A percentile compares a stretch with the other conserved stretches of the same genome.
Evolutionary conservation across 148 eudicot species (phyloP).

Genomic region (Spergularia marina): DNA sequence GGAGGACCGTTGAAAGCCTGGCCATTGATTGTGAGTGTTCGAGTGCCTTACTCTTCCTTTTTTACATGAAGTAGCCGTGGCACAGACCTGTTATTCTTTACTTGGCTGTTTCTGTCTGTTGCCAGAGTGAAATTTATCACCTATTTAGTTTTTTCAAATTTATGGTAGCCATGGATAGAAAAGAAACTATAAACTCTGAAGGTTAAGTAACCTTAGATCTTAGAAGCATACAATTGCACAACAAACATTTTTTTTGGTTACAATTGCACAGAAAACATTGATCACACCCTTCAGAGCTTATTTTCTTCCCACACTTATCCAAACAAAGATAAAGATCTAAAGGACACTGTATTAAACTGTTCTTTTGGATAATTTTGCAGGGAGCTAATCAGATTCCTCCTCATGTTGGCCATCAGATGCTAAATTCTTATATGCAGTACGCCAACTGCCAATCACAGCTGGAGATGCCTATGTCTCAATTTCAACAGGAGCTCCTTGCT

Average conservation of each 20-base stretch:
- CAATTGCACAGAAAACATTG: too few species aligned
- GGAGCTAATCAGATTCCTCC: slow-evolving; percentile 25
- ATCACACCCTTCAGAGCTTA: too few species aligned
- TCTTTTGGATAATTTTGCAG: slow-evolving; percentile 24
- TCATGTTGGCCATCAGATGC: slow-evolving; percentile 18
- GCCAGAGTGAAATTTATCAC: neutral
- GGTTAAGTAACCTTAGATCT: too few species aligned
- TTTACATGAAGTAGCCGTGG: neutral
- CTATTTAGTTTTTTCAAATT: neutral
- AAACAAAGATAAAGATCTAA: too few species aligned
- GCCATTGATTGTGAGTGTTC: slow-evolving; percentile 16
- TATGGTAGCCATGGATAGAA: too few species aligned
- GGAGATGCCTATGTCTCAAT: slow-evolving; percentile 4
- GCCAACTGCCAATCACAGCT: slow-evolving; percentile 7
- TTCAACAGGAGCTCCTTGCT: slow-evolving; percentile 25
- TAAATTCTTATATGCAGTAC: slow-evolving; percentile 16
- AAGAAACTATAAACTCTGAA: too few species aligned
- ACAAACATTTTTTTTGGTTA: too few species aligned
- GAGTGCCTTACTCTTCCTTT: slow-evolving; percentile 1
- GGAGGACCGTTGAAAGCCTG: slow-evolving; percentile 21
- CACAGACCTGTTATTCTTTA: neutral
- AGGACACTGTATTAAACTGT: too few species aligned
- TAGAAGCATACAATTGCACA: too few species aligned
- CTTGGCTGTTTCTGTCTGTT: neutral
- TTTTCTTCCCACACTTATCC: too few species aligned